Conservation (phyloP, 805 yeast species). For the Kockiozyma suomiensis region DNA sequence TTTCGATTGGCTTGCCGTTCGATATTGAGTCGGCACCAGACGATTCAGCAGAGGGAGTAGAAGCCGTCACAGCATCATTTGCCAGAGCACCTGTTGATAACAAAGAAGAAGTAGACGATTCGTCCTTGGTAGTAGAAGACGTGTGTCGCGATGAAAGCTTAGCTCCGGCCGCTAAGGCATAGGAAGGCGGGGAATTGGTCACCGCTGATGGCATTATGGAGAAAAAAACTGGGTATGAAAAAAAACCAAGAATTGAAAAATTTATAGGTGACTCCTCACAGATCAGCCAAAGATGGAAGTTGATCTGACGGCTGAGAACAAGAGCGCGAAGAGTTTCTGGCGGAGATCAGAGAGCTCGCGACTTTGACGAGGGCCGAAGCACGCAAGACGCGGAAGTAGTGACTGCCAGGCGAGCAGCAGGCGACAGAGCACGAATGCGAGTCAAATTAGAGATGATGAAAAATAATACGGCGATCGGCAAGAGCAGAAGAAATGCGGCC, state of each 20-base stretch:
- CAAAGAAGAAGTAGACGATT: conserved; percentile 1
- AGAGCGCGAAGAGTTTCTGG: conserved; percentile 8
- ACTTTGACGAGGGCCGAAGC: conserved; percentile 12
- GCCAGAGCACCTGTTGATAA: not conserved
- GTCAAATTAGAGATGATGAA: not conserved
- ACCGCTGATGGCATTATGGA: conserved; percentile 25
- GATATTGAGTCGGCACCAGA: conserved; percentile 3
- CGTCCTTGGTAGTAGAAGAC: conserved; percentile 32
- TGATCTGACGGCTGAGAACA: conserved; percentile 6
- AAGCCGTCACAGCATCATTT: not conserved
- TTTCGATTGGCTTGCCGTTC: not conserved
- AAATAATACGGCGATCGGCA: not conserved
- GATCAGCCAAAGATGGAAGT: not conserved
- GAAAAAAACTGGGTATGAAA: not conserved
- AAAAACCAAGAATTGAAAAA: not conserved
- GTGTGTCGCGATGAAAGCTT: conserved; percentile 36
- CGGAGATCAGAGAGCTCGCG: conserved; percentile 19
- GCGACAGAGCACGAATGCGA: conserved; percentile 2
- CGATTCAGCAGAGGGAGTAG: conserved; percentile 1
- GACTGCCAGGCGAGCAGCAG: not conserved
- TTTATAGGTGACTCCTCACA: not conserved
- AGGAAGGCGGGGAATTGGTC: conserved; percentile 26
- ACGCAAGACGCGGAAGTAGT: conserved; percentile 4
- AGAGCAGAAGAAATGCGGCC: not conserved
- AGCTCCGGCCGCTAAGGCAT: conserved; percentile 34